These are phyloP conservation scores for Trichophyton schoenleinii DNA, from an alignment of 2,329 filamentous ascomycete genomes.

Conservation along the genomic window DNA sequence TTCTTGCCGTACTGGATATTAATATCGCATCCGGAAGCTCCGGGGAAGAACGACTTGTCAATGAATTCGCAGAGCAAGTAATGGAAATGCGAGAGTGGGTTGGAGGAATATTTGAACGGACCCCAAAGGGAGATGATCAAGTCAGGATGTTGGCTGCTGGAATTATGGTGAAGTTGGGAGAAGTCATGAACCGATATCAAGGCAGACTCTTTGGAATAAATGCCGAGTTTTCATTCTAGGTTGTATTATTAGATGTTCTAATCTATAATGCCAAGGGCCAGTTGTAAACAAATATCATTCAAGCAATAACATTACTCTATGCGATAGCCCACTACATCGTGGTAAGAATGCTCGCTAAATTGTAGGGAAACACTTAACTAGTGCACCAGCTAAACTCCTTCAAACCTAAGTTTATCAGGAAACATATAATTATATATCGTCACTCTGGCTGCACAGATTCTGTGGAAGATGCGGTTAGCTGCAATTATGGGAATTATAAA, in stretches of 20 bases:
- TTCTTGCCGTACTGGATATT: constrained; percentile 69
- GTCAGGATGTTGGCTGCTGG: constrained; percentile 54
- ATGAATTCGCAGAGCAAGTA: constrained; percentile 60
- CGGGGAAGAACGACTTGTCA: constrained; percentile 57
- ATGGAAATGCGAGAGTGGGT: constrained; percentile 86
- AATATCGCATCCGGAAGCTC: constrained; percentile 42
- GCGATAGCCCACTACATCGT: background rate
- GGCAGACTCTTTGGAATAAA: constrained; percentile 60
- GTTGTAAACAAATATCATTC: background rate
- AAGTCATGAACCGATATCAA: constrained; percentile 73
- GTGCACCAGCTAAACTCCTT: background rate
- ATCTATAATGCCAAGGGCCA: background rate
- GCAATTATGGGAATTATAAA: background rate
- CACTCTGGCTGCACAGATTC: background rate
- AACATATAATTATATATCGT: background rate
- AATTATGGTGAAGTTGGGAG: constrained; percentile 66
- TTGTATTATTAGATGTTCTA: background rate
- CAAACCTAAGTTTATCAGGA: too few relatives aligned
- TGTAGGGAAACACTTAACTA: background rate
- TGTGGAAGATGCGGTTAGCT: background rate
- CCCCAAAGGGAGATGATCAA: constrained; percentile 30
- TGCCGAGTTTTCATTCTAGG: constrained; percentile 29
- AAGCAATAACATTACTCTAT: background rate
- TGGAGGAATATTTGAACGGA: constrained; percentile 55
- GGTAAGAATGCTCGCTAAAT: background rate